A percentile compares a stretch with the other conserved stretches of the same genome.
These are phyloP conservation scores for Warburgia ugandensis DNA, from an alignment of 164 flowering plant species.

Conservation along the genomic window DNA sequence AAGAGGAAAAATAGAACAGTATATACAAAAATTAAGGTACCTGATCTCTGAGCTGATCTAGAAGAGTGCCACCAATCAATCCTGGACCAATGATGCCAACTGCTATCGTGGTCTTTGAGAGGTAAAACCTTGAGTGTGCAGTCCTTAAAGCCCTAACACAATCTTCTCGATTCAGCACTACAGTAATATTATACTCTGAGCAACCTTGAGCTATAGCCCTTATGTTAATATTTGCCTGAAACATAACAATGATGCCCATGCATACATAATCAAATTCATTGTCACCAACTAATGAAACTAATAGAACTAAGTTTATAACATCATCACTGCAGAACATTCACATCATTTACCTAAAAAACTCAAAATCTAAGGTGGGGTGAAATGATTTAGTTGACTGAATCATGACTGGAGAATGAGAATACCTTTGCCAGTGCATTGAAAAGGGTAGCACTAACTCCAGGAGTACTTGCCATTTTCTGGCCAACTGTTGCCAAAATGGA, in stretches of 20 bases:
- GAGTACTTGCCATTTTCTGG: constrained; percentile 97
- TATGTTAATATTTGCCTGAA: constrained; percentile 87
- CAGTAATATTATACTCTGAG: constrained; percentile 91
- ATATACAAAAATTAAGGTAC: too few species aligned
- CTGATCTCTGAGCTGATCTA: constrained; percentile 95
- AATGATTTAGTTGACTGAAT: neutral
- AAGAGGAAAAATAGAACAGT: too few species aligned
- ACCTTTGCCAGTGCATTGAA: constrained; percentile 98
- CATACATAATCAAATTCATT: neutral
- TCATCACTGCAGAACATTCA: neutral
- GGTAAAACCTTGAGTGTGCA: constrained; percentile 88
- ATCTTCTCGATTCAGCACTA: constrained; percentile 86
- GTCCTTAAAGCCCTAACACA: constrained; percentile 81
- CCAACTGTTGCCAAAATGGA: constrained; percentile 97
- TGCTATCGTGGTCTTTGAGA: constrained; percentile 83
- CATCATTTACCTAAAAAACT: too few species aligned
- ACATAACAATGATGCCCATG: neutral
- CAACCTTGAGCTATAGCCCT: constrained; percentile 99
- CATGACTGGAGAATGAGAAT: constrained; percentile 2
- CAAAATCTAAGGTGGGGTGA: neutral
- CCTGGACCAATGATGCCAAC: constrained; percentile 98
- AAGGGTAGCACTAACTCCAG: constrained; percentile 96
- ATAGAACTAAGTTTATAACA: neutral
- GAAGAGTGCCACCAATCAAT: constrained; percentile 81
- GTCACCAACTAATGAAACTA: neutral